Evolutionary conservation across 305 asterid genomes (phyloP).

Genomic region (Plantago lanceolata): DNA sequence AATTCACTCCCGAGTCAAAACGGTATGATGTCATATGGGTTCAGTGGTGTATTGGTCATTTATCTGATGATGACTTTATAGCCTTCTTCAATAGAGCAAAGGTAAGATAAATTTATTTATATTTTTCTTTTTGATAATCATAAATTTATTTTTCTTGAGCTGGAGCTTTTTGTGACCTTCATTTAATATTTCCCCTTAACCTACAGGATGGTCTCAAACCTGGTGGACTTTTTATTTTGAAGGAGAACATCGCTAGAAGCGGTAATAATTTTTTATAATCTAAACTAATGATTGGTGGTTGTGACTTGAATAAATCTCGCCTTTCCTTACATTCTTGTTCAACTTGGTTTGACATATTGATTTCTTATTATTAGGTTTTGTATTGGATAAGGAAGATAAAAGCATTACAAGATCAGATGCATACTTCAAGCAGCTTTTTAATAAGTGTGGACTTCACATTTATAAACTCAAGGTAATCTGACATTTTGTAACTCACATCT

Average conservation of each 20-base stretch:
- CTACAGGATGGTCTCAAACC: constrained; percentile 77
- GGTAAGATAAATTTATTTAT: constrained; percentile 37
- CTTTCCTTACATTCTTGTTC: too few relatives aligned
- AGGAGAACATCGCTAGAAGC: constrained; percentile 79
- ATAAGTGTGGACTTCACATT: constrained; percentile 66
- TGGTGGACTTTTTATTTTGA: constrained; percentile 76
- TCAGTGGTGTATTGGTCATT: constrained; percentile 98
- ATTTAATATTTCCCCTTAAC: constrained; percentile 16
- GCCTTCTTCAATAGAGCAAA: constrained; percentile 78
- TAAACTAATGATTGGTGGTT: too few relatives aligned
- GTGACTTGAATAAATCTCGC: too few relatives aligned
- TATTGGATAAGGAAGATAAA: constrained; percentile 81
- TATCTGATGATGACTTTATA: constrained; percentile 80
- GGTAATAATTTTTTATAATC: constrained; percentile 36
- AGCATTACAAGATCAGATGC: constrained; percentile 88
- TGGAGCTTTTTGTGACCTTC: constrained; percentile 2
- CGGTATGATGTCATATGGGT: constrained; percentile 91
- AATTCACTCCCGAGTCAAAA: constrained; percentile 73
- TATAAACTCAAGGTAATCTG: constrained; percentile 59
- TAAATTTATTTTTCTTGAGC: too few relatives aligned
- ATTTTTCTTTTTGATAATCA: too few relatives aligned
- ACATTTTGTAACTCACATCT: not conserved
- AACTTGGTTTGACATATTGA: constrained; percentile 1
- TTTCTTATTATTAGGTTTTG: constrained; percentile 52
- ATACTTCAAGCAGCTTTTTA: constrained; percentile 82